Base-by-base conservation (phyloP, 2,329 filamentous ascomycete species). In the Fusarium sp. region DNA sequence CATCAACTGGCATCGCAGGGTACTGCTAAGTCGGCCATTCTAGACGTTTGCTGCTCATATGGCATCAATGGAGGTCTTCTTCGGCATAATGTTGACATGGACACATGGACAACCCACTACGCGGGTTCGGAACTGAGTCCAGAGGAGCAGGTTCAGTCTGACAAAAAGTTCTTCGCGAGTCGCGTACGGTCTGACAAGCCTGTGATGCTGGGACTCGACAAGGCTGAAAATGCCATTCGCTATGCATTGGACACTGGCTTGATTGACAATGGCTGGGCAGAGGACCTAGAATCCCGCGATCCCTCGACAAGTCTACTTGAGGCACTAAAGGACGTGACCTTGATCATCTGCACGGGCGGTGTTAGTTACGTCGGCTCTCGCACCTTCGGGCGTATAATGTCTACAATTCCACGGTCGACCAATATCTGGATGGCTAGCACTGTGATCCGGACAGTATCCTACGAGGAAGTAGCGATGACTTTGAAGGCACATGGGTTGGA, bases 21-120 rank as follows among this genome's bases (percentile, higher is more conserved):
- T 2, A 27, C 2, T 3, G 2, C 3, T 1, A 5, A n/a, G 5
- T n/a, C 32, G 0, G 9, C n/a, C 6, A 59, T 49, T 2, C 22
- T 61, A 3, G 58, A 34, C 5, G 4, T 61, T 2, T 49, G 54
- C 15, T 61, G 22, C 15, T 59, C 43, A 12, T 61, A 61, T 5
- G 27, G 54, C 0, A 61, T 59, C 15, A 61, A 24, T 6, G 54
- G 32, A 30, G 32, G 18, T 1, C 4, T 43, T 1, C 22, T 61
- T 7, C 25, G 13, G 8, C 22, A 59, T 1, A 5, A 59, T 11
- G 3, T 59, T 1, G 7, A 27, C 9, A 10, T 48, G 2, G 11
- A 27, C 1, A 4, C 18, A 5, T 61, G 54, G 54, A 41, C 18
- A 3, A 15, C 15, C 3, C 43, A 48, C 4, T 61, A 59, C 6